phyloP scores from a whole-genome alignment of 108 stramenopile species.

The Chaetoceros tenuissimus region DNA sequence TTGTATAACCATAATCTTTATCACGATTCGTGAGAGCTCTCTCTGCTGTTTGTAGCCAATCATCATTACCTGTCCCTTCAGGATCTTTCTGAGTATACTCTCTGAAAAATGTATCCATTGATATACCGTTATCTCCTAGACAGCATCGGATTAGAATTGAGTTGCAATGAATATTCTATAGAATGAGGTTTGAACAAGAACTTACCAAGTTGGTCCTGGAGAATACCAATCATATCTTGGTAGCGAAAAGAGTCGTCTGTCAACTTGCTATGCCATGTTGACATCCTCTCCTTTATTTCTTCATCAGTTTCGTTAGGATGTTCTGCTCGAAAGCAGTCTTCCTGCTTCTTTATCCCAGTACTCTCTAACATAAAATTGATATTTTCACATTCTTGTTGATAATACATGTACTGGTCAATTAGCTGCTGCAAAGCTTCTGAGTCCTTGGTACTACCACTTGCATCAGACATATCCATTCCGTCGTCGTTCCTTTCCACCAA shows the following conservation, averaged over 20 bases:
- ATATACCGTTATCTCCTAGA: too few species aligned
- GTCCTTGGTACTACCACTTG: too few species aligned
- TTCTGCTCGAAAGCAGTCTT: neutral
- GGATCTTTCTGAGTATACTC: neutral
- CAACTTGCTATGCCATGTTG: slow-evolving; percentile 11
- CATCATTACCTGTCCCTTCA: slow-evolving; percentile 4
- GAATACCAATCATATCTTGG: slow-evolving; percentile 14
- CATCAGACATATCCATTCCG: too few species aligned
- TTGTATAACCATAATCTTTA: slow-evolving; percentile 16
- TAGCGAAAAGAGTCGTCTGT: slow-evolving; percentile 6
- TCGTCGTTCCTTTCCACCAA: slow-evolving; percentile 8
- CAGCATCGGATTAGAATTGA: too few species aligned
- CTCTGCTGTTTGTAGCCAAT: slow-evolving; percentile 9
- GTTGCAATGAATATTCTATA: too few species aligned
- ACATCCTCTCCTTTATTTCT: too few species aligned
- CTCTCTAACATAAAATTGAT: neutral
- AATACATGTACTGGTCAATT: neutral
- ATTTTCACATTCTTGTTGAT: neutral
- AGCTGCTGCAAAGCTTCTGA: too few species aligned
- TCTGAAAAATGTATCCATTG: neutral
- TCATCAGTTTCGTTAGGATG: slow-evolving; percentile 7
- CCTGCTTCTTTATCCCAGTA: neutral
- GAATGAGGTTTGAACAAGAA: too few species aligned
- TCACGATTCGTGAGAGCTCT: slow-evolving; percentile 20
- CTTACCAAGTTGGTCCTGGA: slow-evolving; percentile 27